Base-by-base conservation (phyloP, 495 filamentous ascomycete species). In the Penicillium waksmanii region DNA sequence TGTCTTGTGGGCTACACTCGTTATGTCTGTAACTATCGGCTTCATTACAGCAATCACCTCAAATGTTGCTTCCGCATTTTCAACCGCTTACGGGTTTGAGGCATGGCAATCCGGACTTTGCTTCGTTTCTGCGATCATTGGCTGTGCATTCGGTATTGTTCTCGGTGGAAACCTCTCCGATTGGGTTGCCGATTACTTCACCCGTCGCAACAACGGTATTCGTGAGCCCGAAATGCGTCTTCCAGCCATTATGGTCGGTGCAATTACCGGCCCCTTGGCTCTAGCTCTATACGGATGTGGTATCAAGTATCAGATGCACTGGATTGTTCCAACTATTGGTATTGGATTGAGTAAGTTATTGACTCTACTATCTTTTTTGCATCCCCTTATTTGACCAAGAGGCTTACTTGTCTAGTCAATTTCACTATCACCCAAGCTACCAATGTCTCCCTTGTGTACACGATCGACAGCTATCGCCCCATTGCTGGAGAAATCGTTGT, bases 141-240 rank as follows among this genome's bases (percentile, higher is more conserved):
- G 83, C 10, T 76, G 70, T 9, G 33, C 80, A 6, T 52, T 83
- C 18, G 83, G 77, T 17, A 76, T 84, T 12, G 61, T 76, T 5
- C 75, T 77, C 19, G 80, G 83, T 46, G 82, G 83, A 2, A 64
- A 75, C 34, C 63, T 82, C 6, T 81, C 79, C 19, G 83, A 85
- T 65, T 66, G 63, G 62, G 64, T 81, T 5, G 81, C 83, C 4
- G 79, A 84, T 40, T 73, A 67, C 53, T 71, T 83, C 52, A 84
- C 83, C 1, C 71, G 68, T 46, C 72, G 82, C 13, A 84, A 83
- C 57, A 65, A 70, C 4, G 83, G 83, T 25, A 75, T 84, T 40
- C 69, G 82, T 18, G 78, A 84, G 33, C 83, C 83, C 0, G 83
- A 85, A 55, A 84, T 85, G 80, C 73, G 83, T 34, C 71, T 84